Evolutionary conservation across 805 yeast genomes (phyloP), one percentile per base, ranked within the genome.

Genomic region (Metschnikowia bowlesiae): DNA sequence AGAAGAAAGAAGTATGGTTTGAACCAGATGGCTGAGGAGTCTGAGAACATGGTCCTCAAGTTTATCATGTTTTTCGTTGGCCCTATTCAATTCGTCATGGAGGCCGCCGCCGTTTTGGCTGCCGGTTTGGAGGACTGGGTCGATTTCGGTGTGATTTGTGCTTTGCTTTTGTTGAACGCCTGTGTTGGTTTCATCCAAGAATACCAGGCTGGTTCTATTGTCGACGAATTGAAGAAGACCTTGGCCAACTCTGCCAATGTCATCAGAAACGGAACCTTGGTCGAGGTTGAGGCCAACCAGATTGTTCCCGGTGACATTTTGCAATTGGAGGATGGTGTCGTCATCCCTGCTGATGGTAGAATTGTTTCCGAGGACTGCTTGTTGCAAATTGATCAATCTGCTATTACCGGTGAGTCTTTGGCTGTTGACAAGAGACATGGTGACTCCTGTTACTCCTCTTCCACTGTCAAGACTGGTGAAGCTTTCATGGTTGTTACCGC

Each of bases 61-160:
- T 88, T 89, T 71, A 66, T 85, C 65, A 80, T 82, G 86, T 89
- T 88, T 81, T 89, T 89, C 73, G 85, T 89, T 59, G 96, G 96
- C 76, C 96, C 96, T 61, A 89, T 89, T 71, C 96, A 89, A 78
- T 89, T 89, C 84, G 96, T 89, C 68, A 89, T 89, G 96, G 96
- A 89, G 78, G 95, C 92, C 67, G 96, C 96, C 66, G 96, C 96
- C 63, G 81, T 89, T 59, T 78, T 89, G 72, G 96, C 96, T 68
- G 96, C 96, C 60, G 96, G 96, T 84, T 80, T 89, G 65, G 89
- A 89, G 78, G 97, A 91, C 79, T 90, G 97, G 97, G 96, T 90
- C 68, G 97, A 90, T 82, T 90, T 90, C 80, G 97, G 97, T 83
- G 97, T 90, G 71, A 90, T 90, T 70, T 83, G 88, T 74, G 97